phyloP scores from a whole-genome alignment of 176 grass and related monocot species.

The Urochloa ruziziensis region DNA sequence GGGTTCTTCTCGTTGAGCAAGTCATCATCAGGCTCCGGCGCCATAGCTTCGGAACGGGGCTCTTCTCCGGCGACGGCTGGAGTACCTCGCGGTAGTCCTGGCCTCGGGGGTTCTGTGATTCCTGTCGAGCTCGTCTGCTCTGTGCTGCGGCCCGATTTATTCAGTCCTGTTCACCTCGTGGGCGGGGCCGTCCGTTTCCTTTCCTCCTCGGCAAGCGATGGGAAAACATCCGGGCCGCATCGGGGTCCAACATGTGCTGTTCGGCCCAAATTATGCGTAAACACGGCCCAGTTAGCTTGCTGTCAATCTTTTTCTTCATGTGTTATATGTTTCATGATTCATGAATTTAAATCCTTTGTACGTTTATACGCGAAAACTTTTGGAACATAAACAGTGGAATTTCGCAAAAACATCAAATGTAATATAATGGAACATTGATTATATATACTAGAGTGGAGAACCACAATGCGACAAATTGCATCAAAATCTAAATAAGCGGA shows the following conservation, averaged over 20 bases:
- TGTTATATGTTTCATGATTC: not conserved
- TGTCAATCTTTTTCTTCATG: not conserved
- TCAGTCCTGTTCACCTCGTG: not conserved
- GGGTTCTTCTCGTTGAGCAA: slow-evolving; percentile 76
- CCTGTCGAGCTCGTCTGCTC: not conserved
- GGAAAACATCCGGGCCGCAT: not conserved
- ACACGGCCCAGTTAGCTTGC: not conserved
- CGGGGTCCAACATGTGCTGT: not conserved
- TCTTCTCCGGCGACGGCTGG: not conserved
- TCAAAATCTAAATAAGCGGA: not conserved
- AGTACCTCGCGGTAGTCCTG: not conserved
- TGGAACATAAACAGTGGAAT: too few relatives aligned
- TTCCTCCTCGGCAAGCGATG: not conserved
- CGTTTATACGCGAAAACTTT: too few relatives aligned
- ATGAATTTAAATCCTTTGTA: too few relatives aligned
- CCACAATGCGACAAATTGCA: not conserved
- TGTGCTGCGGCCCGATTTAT: not conserved
- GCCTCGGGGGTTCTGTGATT: not conserved
- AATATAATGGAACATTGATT: not conserved
- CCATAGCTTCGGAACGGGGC: slow-evolving; percentile 45
- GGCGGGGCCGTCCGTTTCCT: not conserved
- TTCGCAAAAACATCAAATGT: too few relatives aligned
- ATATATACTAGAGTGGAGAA: not conserved
- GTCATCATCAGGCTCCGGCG: slow-evolving; percentile 67
- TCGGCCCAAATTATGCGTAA: not conserved